Percentiles rank a stretch among this genome's conserved stretches.
Conservation (phyloP, 352 stramenopile species). For the Phytophthora aleatoria region DNA sequence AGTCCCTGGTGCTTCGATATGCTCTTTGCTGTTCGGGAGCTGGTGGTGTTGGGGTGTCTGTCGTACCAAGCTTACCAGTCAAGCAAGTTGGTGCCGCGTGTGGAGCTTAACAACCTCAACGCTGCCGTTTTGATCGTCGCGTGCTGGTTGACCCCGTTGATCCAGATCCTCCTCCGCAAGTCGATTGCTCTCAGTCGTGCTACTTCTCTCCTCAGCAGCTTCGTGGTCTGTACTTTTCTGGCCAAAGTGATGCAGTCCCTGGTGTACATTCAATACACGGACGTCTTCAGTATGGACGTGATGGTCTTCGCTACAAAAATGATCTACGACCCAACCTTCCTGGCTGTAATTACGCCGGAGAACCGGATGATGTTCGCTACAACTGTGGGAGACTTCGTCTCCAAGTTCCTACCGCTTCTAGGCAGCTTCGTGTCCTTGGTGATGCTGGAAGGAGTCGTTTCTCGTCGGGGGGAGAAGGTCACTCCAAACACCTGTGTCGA, state of each 20-base stretch:
- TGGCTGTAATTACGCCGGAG: slow-evolving; percentile 18
- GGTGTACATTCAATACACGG: slow-evolving; percentile 13
- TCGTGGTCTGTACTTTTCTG: slow-evolving; percentile 24
- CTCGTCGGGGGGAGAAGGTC: slow-evolving; percentile 25
- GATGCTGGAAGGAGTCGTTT: slow-evolving; percentile 21
- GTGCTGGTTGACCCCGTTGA: slow-evolving; percentile 28
- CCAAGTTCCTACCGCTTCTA: slow-evolving; percentile 23
- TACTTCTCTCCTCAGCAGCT: slow-evolving; percentile 17
- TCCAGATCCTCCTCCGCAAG: slow-evolving; percentile 21
- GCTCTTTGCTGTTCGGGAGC: slow-evolving; percentile 20
- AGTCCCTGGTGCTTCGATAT: slow-evolving; percentile 12
- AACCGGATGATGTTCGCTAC: slow-evolving; percentile 34
- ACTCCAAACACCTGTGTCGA: background rate
- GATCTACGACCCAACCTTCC: slow-evolving; percentile 26
- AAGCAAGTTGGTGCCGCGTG: slow-evolving; percentile 17
- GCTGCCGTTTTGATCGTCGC: slow-evolving; percentile 21
- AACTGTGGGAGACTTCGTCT: slow-evolving; percentile 23
- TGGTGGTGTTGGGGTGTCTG: slow-evolving; percentile 20
- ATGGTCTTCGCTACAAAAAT: slow-evolving; percentile 14
- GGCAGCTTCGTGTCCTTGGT: slow-evolving; percentile 25
- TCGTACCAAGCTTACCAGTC: slow-evolving; percentile 36
- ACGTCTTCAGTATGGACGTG: slow-evolving; percentile 12
- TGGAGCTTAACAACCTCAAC: slow-evolving; percentile 23
- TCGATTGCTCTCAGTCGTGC: slow-evolving; percentile 21
- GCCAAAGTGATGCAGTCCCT: slow-evolving; percentile 24